Conservation (phyloP, 176 grass and related monocot species). For the Alloteropsis semialata region DNA sequence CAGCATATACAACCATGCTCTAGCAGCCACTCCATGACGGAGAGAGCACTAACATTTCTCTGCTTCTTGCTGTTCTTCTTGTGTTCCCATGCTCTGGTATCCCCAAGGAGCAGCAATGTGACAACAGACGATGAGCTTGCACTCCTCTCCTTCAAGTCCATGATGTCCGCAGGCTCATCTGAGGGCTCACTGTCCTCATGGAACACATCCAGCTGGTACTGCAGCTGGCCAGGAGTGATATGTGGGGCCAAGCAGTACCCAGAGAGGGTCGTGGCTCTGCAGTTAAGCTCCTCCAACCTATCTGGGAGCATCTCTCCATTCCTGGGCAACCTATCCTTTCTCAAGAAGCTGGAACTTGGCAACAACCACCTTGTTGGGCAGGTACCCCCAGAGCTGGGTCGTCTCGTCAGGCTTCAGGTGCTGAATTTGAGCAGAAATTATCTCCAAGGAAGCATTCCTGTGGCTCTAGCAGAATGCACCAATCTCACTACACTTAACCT, state of each 20-base stretch:
- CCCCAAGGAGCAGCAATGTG: neutral
- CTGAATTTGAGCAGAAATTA: constrained; percentile 21
- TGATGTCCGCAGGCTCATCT: neutral
- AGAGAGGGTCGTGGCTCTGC: constrained; percentile 10
- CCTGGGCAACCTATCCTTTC: constrained; percentile 39
- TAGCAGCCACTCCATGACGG: neutral
- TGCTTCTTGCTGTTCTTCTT: neutral
- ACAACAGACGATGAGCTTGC: neutral
- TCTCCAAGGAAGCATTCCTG: constrained; percentile 20
- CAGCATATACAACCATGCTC: too few species aligned
- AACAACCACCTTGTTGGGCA: constrained; percentile 9
- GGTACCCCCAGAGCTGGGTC: constrained; percentile 22
- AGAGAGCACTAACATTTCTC: too few species aligned
- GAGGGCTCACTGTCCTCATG: constrained; percentile 4
- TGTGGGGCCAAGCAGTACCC: constrained; percentile 10
- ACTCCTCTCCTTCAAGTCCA: constrained; percentile 40
- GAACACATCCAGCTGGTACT: constrained; percentile 18
- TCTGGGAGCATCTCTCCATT: constrained; percentile 27
- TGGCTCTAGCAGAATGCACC: neutral
- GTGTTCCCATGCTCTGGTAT: neutral
- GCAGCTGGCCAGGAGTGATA: constrained; percentile 21
- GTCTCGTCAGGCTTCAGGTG: neutral
- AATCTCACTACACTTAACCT: neutral
- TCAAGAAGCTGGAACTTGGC: neutral
- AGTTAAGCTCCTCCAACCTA: neutral